These are phyloP conservation scores for Batkoa obscura DNA, from an alignment of 371 early-diverging fungal genomes.

Conservation along the genomic window DNA sequence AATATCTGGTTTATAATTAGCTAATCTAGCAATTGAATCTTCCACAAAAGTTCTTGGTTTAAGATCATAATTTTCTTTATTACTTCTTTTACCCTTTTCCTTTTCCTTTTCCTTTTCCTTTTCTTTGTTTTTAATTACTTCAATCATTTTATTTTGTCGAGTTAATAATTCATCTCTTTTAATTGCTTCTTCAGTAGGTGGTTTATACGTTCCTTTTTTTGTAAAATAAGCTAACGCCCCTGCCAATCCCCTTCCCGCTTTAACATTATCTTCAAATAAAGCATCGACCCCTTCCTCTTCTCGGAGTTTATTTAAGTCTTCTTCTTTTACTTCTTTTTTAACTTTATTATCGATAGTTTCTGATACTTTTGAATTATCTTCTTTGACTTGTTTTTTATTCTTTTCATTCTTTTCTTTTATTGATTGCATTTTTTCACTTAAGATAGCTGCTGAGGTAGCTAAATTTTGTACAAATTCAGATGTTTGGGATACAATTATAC, in stretches of 20 bases:
- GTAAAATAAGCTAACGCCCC: constrained; percentile 46
- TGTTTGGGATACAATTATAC: constrained; percentile 18
- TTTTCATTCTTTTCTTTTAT: neutral
- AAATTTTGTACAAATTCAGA: constrained; percentile 52
- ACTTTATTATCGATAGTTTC: neutral
- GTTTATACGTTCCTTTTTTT: constrained; percentile 30
- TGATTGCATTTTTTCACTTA: constrained; percentile 8
- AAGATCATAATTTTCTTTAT: constrained; percentile 15
- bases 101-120: constrained; percentile 32
- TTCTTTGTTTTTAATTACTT: constrained; percentile 39
- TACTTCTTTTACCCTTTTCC: constrained; percentile 18
- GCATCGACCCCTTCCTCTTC: constrained; percentile 58
- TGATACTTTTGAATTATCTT: constrained; percentile 22
- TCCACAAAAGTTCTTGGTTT: constrained; percentile 45
- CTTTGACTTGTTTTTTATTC: constrained; percentile 11
- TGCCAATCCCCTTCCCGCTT: constrained; percentile 61
- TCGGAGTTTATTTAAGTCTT: constrained; percentile 1
- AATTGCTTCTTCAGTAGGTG: constrained; percentile 34
- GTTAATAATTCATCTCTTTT: constrained; percentile 36
- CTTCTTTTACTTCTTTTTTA: neutral
- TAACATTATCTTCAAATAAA: constrained; percentile 51
- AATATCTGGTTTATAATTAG: constrained; percentile 76
- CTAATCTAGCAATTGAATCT: constrained; percentile 63
- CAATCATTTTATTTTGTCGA: constrained; percentile 46
- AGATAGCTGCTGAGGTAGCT: constrained; percentile 19